Conservation (phyloP, 768 basidiomycete genomes). For the Sutorius australiensis region DNA sequence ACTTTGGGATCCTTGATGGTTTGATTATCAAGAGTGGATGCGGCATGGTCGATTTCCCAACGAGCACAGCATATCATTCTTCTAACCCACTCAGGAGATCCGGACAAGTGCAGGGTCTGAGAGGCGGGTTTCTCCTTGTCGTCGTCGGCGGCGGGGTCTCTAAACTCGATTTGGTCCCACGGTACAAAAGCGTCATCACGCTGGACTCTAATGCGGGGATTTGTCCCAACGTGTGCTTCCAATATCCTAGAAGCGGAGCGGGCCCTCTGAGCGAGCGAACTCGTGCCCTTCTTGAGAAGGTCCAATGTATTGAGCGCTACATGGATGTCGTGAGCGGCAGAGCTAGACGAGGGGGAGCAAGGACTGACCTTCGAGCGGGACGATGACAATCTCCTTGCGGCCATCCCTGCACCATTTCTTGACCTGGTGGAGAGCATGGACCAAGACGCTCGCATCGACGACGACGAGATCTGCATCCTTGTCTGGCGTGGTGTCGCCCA, state of each 20-base stretch:
- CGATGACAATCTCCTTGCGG: constrained; percentile 71
- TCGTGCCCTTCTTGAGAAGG: constrained; percentile 87
- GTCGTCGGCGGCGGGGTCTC: constrained; percentile 28
- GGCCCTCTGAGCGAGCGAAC: constrained; percentile 72
- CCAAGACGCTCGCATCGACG: constrained; percentile 77
- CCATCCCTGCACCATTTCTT: constrained; percentile 81
- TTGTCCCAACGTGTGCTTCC: constrained; percentile 81
- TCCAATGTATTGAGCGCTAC: constrained; percentile 88
- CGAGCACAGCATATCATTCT: constrained; percentile 79
- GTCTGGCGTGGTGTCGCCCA: constrained; percentile 26
- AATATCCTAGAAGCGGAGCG: constrained; percentile 85
- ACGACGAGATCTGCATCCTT: constrained; percentile 76
- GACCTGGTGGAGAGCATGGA: constrained; percentile 73
- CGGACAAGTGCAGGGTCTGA: constrained; percentile 25
- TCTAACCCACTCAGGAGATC: constrained; percentile 80
- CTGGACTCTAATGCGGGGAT: constrained; percentile 78
- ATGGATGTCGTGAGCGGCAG: constrained; percentile 7
- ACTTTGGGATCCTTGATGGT: constrained; percentile 42
- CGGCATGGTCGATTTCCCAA: constrained; percentile 66
- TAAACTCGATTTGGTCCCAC: constrained; percentile 71
- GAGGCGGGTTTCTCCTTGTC: constrained; percentile 24
- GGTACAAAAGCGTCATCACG: constrained; percentile 77
- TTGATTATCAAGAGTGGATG: constrained; percentile 25
- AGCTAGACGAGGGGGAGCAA: not conserved
- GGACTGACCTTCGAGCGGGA: constrained; percentile 82